These are phyloP conservation scores for Leonotis leonurus DNA, from an alignment of 257 asterid genomes.

Conservation along the genomic window DNA sequence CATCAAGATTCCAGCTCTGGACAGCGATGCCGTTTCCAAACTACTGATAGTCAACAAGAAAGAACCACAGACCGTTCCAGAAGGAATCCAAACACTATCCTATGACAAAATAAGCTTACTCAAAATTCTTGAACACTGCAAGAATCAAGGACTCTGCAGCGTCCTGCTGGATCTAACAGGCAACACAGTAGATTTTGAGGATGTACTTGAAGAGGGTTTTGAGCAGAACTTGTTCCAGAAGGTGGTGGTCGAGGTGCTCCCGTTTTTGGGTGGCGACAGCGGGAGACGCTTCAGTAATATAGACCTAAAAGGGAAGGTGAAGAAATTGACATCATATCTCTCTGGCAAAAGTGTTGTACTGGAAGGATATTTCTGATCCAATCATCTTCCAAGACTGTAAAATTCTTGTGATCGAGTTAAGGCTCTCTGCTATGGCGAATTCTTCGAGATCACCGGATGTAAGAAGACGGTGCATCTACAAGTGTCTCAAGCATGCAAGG, in stretches of 20 bases:
- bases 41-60: slow-evolving; percentile 34
- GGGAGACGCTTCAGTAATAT: slow-evolving; percentile 14
- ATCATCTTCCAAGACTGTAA: not conserved
- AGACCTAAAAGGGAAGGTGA: slow-evolving; percentile 28
- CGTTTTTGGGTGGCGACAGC: slow-evolving; percentile 39
- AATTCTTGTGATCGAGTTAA: no score
- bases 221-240: slow-evolving; percentile 63
- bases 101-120: slow-evolving; percentile 33
- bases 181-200: slow-evolving; percentile 37
- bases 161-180: slow-evolving; percentile 51
- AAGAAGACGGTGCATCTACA: no score
- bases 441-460: not conserved
- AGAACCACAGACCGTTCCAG: slow-evolving; percentile 28
- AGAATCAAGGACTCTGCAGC: slow-evolving; percentile 57
- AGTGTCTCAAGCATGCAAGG: not conserved
- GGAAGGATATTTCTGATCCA: slow-evolving; percentile 63
- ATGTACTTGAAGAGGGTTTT: slow-evolving; percentile 54
- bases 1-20: slow-evolving; percentile 19
- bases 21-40: slow-evolving; percentile 27
- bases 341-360: slow-evolving; percentile 51
- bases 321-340: slow-evolving; percentile 42
- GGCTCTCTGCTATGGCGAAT: not conserved
- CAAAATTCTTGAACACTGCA: slow-evolving; percentile 68
- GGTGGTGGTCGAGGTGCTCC: slow-evolving; percentile 63
- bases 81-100: slow-evolving; percentile 39